A percentile compares a stretch with the other conserved stretches of the same genome.
These are phyloP conservation scores for Coemansia sp. DNA, from an alignment of 192 early-diverging fungal genomes.

Conservation along the genomic window DNA sequence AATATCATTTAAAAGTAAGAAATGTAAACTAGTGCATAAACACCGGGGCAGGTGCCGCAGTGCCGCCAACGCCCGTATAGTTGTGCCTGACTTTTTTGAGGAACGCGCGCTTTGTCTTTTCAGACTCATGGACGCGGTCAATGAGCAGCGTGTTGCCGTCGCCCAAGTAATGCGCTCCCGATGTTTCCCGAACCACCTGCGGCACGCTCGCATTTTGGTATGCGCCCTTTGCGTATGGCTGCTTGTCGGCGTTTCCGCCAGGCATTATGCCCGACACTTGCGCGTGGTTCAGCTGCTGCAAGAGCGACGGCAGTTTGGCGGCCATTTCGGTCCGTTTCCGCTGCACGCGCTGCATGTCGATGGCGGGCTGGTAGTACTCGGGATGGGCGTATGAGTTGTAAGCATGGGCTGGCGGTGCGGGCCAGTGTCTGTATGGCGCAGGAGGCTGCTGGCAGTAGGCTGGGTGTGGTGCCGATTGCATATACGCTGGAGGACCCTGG, in stretches of 20 bases:
- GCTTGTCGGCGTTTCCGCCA: constrained; percentile 23
- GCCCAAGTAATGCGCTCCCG: constrained; percentile 37
- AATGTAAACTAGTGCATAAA: constrained; percentile 23
- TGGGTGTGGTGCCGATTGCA: constrained; percentile 1
- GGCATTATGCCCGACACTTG: constrained; percentile 33
- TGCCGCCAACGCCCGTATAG: constrained; percentile 40
- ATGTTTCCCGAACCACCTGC: constrained; percentile 16
- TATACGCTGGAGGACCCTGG: constrained; percentile 5
- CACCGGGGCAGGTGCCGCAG: constrained; percentile 27
- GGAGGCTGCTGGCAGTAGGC: constrained; percentile 4
- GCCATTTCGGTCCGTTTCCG: constrained; percentile 40
- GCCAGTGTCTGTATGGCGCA: constrained; percentile 6
- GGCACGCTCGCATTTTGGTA: constrained; percentile 37
- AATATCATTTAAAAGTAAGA: neutral
- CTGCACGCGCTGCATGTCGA: constrained; percentile 19
- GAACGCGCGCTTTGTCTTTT: constrained; percentile 36
- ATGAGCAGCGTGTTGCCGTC: constrained; percentile 46
- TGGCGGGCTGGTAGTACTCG: neutral
- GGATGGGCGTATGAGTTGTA: constrained; percentile 5
- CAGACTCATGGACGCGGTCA: constrained; percentile 43
- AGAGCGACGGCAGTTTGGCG: constrained; percentile 32
- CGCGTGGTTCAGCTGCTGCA: constrained; percentile 45
- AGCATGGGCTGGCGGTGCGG: neutral
- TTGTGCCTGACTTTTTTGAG: constrained; percentile 41
- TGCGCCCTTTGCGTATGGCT: constrained; percentile 32